Evolutionary conservation across 2,329 filamentous ascomycete species (phyloP).

Genomic region (Akanthomyces muscarius): DNA sequence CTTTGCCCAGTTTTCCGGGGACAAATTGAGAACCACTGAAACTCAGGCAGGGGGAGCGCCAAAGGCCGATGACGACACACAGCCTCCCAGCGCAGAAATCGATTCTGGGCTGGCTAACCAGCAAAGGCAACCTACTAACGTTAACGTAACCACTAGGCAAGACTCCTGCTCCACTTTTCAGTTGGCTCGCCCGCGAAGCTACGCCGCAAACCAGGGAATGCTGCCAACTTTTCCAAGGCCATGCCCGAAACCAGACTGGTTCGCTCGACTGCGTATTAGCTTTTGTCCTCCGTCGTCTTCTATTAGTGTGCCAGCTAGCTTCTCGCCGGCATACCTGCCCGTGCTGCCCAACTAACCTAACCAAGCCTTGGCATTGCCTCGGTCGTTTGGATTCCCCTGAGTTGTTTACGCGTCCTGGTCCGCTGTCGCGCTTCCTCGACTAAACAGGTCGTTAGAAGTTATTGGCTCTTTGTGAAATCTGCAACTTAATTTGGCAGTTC

Average conservation of each 20-base stretch:
- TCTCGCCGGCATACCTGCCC: neutral
- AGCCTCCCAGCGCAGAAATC: slow-evolving; percentile 3
- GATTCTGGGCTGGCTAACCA: neutral
- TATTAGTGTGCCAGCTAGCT: neutral
- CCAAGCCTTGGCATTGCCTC: neutral
- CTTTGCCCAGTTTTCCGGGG: slow-evolving; percentile 13
- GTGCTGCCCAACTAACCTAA: no score
- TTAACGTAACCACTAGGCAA: no score
- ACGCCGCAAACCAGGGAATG: slow-evolving; percentile 1
- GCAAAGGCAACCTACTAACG: no score
- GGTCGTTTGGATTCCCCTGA: neutral
- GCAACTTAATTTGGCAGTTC: no score
- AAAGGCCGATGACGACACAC: slow-evolving; percentile 19
- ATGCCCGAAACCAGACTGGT: neutral
- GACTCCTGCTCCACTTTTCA: neutral
- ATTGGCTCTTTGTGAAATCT: neutral
- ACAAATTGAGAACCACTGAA: slow-evolving; percentile 14
- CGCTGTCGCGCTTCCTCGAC: neutral
- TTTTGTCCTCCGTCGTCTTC: neutral
- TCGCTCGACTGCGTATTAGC: neutral
- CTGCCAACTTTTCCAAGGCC: slow-evolving; percentile 8
- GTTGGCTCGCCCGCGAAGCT: neutral
- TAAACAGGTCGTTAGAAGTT: neutral
- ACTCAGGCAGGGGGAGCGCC: slow-evolving; percentile 8
- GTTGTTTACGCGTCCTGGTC: neutral